Percentiles rank a stretch among this genome's conserved stretches.
These are phyloP conservation scores for Cyclotella choctawhatcheeana DNA, from an alignment of 108 stramenopile species.

Conservation along the genomic window DNA sequence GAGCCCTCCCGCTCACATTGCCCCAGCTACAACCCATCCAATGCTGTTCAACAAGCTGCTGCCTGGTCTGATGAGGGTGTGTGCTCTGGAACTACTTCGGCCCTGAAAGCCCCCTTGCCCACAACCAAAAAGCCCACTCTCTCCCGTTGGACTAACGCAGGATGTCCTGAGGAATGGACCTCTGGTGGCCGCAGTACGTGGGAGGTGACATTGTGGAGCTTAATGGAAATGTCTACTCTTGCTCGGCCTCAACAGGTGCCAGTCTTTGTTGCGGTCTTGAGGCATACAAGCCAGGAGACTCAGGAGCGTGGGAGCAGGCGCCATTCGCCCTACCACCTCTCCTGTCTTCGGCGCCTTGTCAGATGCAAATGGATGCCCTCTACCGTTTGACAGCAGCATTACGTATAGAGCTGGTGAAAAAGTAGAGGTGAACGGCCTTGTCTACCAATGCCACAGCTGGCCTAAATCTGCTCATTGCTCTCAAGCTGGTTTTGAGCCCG, in stretches of 20 bases:
- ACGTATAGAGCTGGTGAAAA: slow-evolving; percentile 11
- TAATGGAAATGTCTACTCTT: background rate
- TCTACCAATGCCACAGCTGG: background rate
- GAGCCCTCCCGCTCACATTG: background rate
- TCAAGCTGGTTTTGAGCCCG: background rate
- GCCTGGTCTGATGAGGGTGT: background rate
- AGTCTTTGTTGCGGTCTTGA: background rate
- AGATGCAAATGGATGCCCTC: slow-evolving; percentile 17
- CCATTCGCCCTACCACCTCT: slow-evolving; percentile 9
- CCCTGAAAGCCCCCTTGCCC: background rate
- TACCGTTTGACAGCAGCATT: background rate
- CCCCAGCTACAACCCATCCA: background rate
- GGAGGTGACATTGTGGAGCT: background rate
- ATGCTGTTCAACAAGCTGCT: background rate
- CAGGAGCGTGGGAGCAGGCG: background rate
- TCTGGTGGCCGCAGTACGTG: background rate
- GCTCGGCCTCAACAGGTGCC: background rate
- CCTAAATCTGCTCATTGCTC: slow-evolving; percentile 1
- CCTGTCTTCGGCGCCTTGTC: background rate
- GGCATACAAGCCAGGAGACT: background rate
- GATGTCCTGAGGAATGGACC: slow-evolving; percentile 1
- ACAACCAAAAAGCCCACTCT: background rate
- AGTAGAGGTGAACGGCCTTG: slow-evolving; percentile 1
- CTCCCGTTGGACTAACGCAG: background rate
- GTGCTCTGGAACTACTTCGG: background rate